Evolutionary conservation across 441 rosid species (phyloP), one percentile per base, ranked within the genome.

Genomic region (Gossypium gossypioides): DNA sequence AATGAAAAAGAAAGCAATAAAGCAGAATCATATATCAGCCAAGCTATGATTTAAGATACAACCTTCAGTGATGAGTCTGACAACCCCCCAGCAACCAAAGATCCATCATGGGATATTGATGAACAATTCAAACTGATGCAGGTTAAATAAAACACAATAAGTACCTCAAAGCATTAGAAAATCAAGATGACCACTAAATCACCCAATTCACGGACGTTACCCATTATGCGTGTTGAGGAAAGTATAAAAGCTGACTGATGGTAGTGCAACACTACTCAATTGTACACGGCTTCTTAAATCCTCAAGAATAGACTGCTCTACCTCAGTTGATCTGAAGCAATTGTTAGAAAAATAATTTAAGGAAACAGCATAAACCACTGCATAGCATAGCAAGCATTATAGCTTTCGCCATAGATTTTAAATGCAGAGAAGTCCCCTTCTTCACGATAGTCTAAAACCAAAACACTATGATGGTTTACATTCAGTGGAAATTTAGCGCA

Each of bases 31-130:
- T 27, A 21, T 21, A 40, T 16, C 57, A 42, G 29, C 46, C 27
- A 67, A 67, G 54, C 15, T 15, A 44, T 44, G 42, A 29, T 69
- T 71, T 19, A 52, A 60, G 13, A 68, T 57, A 74, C 71, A 69
- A 87, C 99, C 98, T 96, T 96, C 72, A 91, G 76, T 34, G 98
- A 93, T 69, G 98, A 96, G 83, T 93, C 98, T 69, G 99, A 89
- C 86, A 93, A 96, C 46, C 99, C 99, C 79, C 92, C 93, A 74
- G 90, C 94, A 73, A 96, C 94, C 86, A 96, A 79, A 77, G 98
- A 91, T 73, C 99, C 99, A 84, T 96, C 98, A 75, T 91, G 97
- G 60, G 98, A 93, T 80, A 91, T 87, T 62, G 97, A 87, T 65
- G 96, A 86, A 79, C 96, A 87, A 76, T 91, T 92, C 78, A 92